These are phyloP conservation scores for Centaurea solstitialis DNA, from an alignment of 129 eudicot species.

Conservation along the genomic window DNA sequence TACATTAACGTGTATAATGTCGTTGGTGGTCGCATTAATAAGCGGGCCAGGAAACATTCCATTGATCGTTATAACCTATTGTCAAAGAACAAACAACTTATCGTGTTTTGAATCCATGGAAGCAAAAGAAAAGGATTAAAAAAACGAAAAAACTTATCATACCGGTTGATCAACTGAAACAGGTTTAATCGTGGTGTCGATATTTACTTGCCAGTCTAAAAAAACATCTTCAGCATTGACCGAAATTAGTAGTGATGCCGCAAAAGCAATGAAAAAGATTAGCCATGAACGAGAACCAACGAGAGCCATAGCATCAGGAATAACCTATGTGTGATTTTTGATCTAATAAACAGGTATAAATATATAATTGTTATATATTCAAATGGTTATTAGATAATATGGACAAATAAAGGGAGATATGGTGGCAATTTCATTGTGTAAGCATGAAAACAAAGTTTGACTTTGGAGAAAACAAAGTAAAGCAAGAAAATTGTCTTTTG, in stretches of 20 bases:
- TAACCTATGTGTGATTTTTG: slow-evolving; percentile 5
- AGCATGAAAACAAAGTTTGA: slow-evolving; percentile 22
- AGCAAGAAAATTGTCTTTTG: slow-evolving; percentile 8
- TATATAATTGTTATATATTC: not conserved
- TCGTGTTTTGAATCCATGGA: too few relatives aligned
- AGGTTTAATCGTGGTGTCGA: slow-evolving; percentile 43
- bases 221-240: slow-evolving; percentile 40
- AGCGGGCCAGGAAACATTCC: slow-evolving; percentile 69
- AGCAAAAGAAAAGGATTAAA: not conserved
- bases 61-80: slow-evolving; percentile 61
- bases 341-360: not conserved
- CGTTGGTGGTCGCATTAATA: slow-evolving; percentile 57
- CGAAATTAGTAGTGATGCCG: not conserved
- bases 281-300: slow-evolving; percentile 10
- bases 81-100: not conserved
- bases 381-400: slow-evolving; percentile 2
- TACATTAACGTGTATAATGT: slow-evolving; percentile 48
- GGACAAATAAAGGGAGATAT: slow-evolving; percentile 25
- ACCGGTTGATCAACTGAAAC: slow-evolving; percentile 53
- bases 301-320: slow-evolving; percentile 26
- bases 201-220: slow-evolving; percentile 53
- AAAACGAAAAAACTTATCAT: not conserved
- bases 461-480: slow-evolving; percentile 32
- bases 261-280: not conserved
- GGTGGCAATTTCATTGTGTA: slow-evolving; percentile 30